phyloP scores from a whole-genome alignment of 352 stramenopile genomes.

The Phytopythium cucurbitacearum region DNA sequence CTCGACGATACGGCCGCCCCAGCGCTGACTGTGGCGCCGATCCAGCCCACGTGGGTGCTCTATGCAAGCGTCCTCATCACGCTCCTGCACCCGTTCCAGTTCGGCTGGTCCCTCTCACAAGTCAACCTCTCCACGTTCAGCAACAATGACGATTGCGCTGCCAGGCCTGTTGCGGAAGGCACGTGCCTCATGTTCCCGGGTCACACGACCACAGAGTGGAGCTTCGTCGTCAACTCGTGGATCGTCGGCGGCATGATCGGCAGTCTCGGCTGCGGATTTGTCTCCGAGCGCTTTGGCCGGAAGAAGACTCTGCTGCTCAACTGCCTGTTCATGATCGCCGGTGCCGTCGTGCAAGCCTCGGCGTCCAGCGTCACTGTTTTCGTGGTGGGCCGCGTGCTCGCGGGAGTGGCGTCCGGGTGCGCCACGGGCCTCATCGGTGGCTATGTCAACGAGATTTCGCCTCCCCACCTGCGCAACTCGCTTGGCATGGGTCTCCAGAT shows the following conservation, averaged over 20 bases:
- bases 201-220: conserved; percentile 40
- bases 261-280: conserved; percentile 20
- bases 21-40: neutral
- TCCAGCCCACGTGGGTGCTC: conserved; percentile 23
- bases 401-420: conserved; percentile 26
- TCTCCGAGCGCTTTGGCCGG: conserved; percentile 28
- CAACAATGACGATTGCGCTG: conserved; percentile 29
- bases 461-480: conserved; percentile 19
- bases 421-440: conserved; percentile 14
- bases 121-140: conserved; percentile 49
- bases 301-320: conserved; percentile 17
- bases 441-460: conserved; percentile 30
- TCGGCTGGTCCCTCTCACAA: conserved; percentile 47
- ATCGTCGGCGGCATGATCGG: conserved; percentile 43
- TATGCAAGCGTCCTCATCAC: conserved; percentile 36
- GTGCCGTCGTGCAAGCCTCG: conserved; percentile 13
- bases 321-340: conserved; percentile 23
- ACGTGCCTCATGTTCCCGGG: conserved; percentile 61
- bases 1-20: neutral
- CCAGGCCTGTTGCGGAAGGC: conserved; percentile 19
- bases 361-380: conserved; percentile 10
- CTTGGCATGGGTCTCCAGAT: conserved; percentile 26
- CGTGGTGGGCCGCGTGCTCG: conserved; percentile 19
- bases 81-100: conserved; percentile 36
- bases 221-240: conserved; percentile 36